Evolutionary conservation across 202 grass and related monocot species (phyloP), one percentile per base, ranked within the genome.

Genomic region (Carex arenaria): DNA sequence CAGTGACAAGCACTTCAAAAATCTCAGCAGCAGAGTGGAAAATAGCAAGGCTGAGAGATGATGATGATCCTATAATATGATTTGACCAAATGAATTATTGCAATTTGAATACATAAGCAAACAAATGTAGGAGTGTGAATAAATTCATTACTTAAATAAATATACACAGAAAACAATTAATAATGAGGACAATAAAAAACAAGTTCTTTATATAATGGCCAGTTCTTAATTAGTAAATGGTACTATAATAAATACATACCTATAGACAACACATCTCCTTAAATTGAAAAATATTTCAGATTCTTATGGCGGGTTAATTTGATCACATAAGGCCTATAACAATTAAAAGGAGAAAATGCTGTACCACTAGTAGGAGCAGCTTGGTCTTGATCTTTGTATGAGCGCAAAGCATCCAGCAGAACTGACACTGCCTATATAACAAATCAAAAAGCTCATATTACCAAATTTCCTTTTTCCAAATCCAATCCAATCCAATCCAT

Each of bases 1-100:
- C 95, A 72, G 91, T 86, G 64, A 98, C 95, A 79, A 98, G 86
- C 75, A 98, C 89, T 95, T 98, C 93, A 85, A 98, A 90, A 86
- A 98, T 93, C 83, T 92, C 93, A 18, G 92, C 89, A 86, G 95
- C 88, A 12, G 93, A 90, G 90, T 98, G 93, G 85, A 94, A 95
- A 85, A 98, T 95, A 19, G 95, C 95, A 80, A 93, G 88, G 82
- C 95, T 90, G 84, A 98, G 89, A 34, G 93, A 88, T 26, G 95
- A 93, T 8, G 71, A 93, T 20, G 80, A 87, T 70, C 90, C 95
- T 98, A 85, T 84, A 67, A 82, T 68, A 36, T 85, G 56, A 82
- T 2, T 62, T 80, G 55, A 80, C 53, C 59, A 62, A 62, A 32
- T 80, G 31, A 80, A 23, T 80, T 79, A 61, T 36, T 79, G 51